phyloP scores from a whole-genome alignment of 495 filamentous ascomycete species.

The Cercophora sp. region DNA sequence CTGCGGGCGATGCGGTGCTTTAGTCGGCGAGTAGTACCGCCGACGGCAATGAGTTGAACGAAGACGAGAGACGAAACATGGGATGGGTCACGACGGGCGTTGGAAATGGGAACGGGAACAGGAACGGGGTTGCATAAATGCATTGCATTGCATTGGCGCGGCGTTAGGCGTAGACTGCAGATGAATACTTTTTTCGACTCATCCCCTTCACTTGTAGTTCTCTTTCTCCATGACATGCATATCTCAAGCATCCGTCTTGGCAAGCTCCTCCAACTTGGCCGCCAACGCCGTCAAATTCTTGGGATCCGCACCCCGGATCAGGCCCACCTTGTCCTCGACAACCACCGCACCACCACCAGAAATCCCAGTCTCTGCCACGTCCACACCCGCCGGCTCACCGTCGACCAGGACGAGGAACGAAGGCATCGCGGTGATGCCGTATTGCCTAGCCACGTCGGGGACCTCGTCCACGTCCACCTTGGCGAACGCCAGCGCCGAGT shows the following conservation, averaged over 20 bases:
- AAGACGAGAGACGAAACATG: not conserved
- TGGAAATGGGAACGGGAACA: too few species aligned
- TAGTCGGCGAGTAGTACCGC: slow-evolving; percentile 8
- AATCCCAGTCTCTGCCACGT: slow-evolving; percentile 44
- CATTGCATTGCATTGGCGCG: not conserved
- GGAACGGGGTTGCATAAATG: too few species aligned
- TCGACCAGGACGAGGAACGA: slow-evolving; percentile 84
- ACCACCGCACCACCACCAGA: slow-evolving; percentile 8
- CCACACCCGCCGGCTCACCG: slow-evolving; percentile 58
- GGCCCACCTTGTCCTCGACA: slow-evolving; percentile 15
- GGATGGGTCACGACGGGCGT: too few species aligned
- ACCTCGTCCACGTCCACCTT: slow-evolving; percentile 57
- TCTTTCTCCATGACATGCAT: too few species aligned
- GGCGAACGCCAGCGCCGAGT: slow-evolving; percentile 48
- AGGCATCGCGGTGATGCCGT: slow-evolving; percentile 60
- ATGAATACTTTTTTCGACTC: too few species aligned
- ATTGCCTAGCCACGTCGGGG: slow-evolving; percentile 43
- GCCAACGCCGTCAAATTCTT: slow-evolving; percentile 25
- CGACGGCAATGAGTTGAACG: not conserved
- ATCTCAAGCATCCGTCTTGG: too few species aligned
- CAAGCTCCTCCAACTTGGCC: too few species aligned
- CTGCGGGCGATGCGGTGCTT: slow-evolving; percentile 12
- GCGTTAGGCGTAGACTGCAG: too few species aligned
- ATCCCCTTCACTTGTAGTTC: too few species aligned
- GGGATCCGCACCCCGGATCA: slow-evolving; percentile 37